A percentile compares a stretch with the other conserved stretches of the same genome.
Conservation (phyloP, 306 rosid species). For the Corylus avellana region DNA sequence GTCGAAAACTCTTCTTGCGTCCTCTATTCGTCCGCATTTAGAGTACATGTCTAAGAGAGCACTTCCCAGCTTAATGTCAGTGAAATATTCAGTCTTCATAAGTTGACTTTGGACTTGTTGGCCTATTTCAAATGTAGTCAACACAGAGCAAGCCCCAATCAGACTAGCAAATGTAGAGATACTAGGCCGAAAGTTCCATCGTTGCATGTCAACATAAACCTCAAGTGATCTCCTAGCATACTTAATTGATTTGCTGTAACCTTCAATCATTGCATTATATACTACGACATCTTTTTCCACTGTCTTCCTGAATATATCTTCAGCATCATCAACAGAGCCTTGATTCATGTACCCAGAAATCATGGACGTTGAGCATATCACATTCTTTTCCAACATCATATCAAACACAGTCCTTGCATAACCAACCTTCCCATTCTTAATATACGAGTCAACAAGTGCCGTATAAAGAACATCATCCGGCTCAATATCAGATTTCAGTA, state of each 20-base stretch:
- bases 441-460: conserved; percentile 68
- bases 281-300: conserved; percentile 70
- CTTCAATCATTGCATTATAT: conserved; percentile 95
- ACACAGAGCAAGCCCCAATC: conserved; percentile 78
- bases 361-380: conserved; percentile 78
- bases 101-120: conserved; percentile 79
- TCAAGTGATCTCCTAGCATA: conserved; percentile 65
- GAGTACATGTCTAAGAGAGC: conserved; percentile 86
- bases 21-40: conserved; percentile 73
- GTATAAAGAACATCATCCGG: conserved; percentile 82
- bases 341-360: conserved; percentile 89
- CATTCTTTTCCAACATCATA: conserved; percentile 59
- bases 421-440: conserved; percentile 58
- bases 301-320: conserved; percentile 58
- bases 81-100: conserved; percentile 56
- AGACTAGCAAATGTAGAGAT: conserved; percentile 84
- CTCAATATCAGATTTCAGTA: conserved; percentile 55
- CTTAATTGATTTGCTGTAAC: conserved; percentile 70
- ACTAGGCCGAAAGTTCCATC: conserved; percentile 64
- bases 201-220: conserved; percentile 74
- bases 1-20: conserved; percentile 64
- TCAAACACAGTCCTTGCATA: conserved; percentile 76
- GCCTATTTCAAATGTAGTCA: conserved; percentile 67
- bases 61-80: conserved; percentile 68
- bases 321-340: conserved; percentile 61